A percentile compares a stretch with the other conserved stretches of the same genome.
Conservation (phyloP, 2,329 filamentous ascomycete genomes). For the Aspergillus chevalieri region DNA sequence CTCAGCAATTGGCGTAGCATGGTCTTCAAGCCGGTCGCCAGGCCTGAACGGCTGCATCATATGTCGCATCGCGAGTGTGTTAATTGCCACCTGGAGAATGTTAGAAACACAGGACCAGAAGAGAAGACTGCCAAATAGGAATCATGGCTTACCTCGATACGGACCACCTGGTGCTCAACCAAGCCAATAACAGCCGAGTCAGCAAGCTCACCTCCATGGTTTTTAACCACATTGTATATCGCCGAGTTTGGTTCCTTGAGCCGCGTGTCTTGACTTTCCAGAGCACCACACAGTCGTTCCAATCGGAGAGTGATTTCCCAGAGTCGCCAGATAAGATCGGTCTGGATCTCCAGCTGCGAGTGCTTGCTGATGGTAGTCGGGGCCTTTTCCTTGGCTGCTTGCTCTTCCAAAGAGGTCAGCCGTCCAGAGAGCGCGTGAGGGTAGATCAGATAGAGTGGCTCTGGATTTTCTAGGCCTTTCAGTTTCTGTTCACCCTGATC, state of each 20-base stretch:
- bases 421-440: slow-evolving; percentile 80
- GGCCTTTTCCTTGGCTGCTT: slow-evolving; percentile 39
- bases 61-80: slow-evolving; percentile 71
- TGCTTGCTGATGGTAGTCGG: slow-evolving; percentile 56
- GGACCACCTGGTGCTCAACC: slow-evolving; percentile 87
- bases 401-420: slow-evolving; percentile 41
- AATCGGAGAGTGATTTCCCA: slow-evolving; percentile 85
- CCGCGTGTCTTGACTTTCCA: slow-evolving; percentile 64
- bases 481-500: slow-evolving; percentile 91
- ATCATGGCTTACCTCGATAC: slow-evolving; percentile 72
- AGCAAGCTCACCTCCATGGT: slow-evolving; percentile 73
- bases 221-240: slow-evolving; percentile 67
- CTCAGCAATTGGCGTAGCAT: slow-evolving; percentile 70
- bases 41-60: slow-evolving; percentile 63
- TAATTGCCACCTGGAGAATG: slow-evolving; percentile 64
- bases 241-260: slow-evolving; percentile 77
- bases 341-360: slow-evolving; percentile 68
- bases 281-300: slow-evolving; percentile 83
- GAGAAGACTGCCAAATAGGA: neutral
- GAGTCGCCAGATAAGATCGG: slow-evolving; percentile 78
- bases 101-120: slow-evolving; percentile 4
- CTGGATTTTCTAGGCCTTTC: slow-evolving; percentile 95
- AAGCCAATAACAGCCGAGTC: slow-evolving; percentile 84
- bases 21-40: slow-evolving; percentile 60
- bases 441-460: slow-evolving; percentile 92